Evolutionary conservation across 1,284 basidiomycete genomes (phyloP).

Genomic region (Kwoniella shivajii): DNA sequence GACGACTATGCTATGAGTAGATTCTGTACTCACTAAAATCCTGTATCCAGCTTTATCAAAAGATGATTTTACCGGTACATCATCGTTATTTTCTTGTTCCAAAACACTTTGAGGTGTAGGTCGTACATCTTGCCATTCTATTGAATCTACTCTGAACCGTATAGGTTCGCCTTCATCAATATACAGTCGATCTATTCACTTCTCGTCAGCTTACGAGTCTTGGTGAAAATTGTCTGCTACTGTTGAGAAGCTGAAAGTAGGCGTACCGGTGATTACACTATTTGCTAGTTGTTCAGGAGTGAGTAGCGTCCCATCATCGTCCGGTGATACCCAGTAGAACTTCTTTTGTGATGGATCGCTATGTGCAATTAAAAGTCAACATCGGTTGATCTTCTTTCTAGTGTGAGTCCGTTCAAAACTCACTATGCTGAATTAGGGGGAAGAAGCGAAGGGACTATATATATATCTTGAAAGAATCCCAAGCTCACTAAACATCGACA

Average conservation of each 20-base stretch:
- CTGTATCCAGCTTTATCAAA: slow-evolving; percentile 67
- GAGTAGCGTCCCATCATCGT: slow-evolving; percentile 58
- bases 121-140: slow-evolving; percentile 88
- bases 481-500: slow-evolving; percentile 66
- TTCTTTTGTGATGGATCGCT: slow-evolving; percentile 80
- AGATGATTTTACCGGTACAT: slow-evolving; percentile 66
- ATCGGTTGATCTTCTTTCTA: neutral
- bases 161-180: slow-evolving; percentile 80
- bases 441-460: slow-evolving; percentile 68
- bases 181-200: slow-evolving; percentile 73
- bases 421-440: slow-evolving; percentile 57
- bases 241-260: too few relatives aligned
- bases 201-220: too few relatives aligned
- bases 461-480: slow-evolving; percentile 94
- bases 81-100: slow-evolving; percentile 25
- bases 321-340: slow-evolving; percentile 73
- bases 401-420: neutral
- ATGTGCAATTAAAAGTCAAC: slow-evolving; percentile 1
- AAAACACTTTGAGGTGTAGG: slow-evolving; percentile 65
- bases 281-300: slow-evolving; percentile 64
- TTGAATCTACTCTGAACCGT: slow-evolving; percentile 82
- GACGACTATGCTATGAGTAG: neutral
- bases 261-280: slow-evolving; percentile 8
- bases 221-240: too few relatives aligned
- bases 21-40: slow-evolving; percentile 63